Conservation (phyloP, 2,329 filamentous ascomycete species). For the Pochonia chlamydosporia region DNA sequence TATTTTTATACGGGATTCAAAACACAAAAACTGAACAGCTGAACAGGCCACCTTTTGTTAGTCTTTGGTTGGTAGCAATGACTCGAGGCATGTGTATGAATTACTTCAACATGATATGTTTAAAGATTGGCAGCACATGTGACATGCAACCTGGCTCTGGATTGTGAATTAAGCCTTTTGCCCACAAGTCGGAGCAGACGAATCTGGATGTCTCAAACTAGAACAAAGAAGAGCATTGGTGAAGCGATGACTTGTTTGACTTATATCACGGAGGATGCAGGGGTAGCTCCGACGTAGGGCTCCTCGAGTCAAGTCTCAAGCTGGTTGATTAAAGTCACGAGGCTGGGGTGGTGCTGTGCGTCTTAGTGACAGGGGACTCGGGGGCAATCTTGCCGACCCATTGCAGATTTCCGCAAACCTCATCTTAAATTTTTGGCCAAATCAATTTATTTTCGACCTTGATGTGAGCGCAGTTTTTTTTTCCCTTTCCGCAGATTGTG, state of each 20-base stretch:
- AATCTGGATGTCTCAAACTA: too few species aligned
- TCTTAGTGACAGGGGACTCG: constrained; percentile 4
- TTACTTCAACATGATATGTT: constrained; percentile 1
- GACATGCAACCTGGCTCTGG: background rate
- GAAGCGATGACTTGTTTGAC: too few species aligned
- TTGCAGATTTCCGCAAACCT: background rate
- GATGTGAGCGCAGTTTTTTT: too few species aligned
- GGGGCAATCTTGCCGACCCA: too few species aligned
- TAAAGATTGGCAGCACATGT: background rate
- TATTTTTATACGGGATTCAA: background rate
- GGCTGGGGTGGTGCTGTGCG: constrained; percentile 3
- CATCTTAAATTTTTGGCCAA: too few species aligned
- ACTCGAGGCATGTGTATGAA: constrained; percentile 6
- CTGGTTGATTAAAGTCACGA: too few species aligned
- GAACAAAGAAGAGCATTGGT: too few species aligned
- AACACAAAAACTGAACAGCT: background rate
- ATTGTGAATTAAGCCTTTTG: too few species aligned
- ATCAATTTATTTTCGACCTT: background rate
- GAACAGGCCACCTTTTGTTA: background rate
- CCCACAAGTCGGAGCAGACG: too few species aligned
- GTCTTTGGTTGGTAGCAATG: background rate
- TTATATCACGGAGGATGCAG: too few species aligned
- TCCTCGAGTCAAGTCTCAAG: too few species aligned
- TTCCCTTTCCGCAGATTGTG: background rate
- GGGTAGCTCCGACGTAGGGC: too few species aligned